Evolutionary conservation across 176 grass and related monocot genomes (phyloP).

Genomic region (Metroxylon sagu): DNA sequence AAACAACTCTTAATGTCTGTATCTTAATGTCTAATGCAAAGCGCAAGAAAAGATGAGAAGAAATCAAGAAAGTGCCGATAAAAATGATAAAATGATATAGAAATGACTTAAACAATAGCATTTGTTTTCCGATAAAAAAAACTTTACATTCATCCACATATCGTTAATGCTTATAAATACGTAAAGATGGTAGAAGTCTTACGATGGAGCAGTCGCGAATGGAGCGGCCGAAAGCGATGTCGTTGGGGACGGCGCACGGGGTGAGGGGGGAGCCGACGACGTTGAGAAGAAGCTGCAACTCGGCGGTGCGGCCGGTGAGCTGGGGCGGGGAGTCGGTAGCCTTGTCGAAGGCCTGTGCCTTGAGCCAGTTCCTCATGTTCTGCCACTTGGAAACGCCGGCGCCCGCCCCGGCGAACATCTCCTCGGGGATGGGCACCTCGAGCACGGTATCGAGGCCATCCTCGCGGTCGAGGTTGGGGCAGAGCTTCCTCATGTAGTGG

Average conservation of each 20-base stretch:
- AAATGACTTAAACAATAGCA: too few species aligned
- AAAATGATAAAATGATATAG: too few species aligned
- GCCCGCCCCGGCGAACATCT: neutral
- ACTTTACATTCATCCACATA: too few species aligned
- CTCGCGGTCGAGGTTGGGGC: slow-evolving; percentile 8
- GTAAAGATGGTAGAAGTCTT: neutral
- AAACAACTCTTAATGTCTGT: too few species aligned
- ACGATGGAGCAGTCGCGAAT: slow-evolving; percentile 4
- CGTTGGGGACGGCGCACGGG: neutral
- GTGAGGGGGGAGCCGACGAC: slow-evolving; percentile 2
- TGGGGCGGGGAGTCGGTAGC: neutral
- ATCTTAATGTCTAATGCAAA: too few species aligned
- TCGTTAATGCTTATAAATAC: too few species aligned
- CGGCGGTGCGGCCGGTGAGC: neutral
- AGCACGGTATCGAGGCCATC: slow-evolving; percentile 8
- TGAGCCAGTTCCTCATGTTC: neutral
- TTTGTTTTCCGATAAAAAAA: too few species aligned
- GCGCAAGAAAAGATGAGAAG: too few species aligned
- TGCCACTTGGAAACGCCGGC: neutral
- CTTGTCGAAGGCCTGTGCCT: neutral
- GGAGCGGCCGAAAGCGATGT: slow-evolving; percentile 1
- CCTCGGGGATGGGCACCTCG: slow-evolving; percentile 11
- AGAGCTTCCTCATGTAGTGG: slow-evolving; percentile 11
- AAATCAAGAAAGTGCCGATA: too few species aligned
- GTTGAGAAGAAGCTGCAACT: slow-evolving; percentile 2